Evolutionary conservation across 306 rosid genomes (phyloP).

Genomic region (Inga leiocalycina): DNA sequence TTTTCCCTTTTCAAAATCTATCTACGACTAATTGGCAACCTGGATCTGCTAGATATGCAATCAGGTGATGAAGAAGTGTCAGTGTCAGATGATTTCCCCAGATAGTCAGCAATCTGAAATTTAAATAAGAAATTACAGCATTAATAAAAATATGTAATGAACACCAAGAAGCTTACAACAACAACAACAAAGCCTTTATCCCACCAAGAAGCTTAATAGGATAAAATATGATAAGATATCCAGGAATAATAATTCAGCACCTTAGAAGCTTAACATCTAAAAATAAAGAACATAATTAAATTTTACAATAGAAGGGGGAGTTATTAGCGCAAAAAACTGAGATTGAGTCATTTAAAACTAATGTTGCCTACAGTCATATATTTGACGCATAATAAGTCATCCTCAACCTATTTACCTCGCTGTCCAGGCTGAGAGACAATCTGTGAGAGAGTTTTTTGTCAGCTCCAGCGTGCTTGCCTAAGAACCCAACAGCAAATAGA

Average conservation of each 20-base stretch:
- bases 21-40: constrained; percentile 54
- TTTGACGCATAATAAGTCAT: neutral
- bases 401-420: constrained; percentile 60
- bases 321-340: neutral
- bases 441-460: constrained; percentile 91
- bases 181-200: no score
- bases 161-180: neutral
- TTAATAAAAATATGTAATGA: neutral
- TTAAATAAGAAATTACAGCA: constrained; percentile 10
- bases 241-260: neutral
- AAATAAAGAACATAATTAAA: neutral
- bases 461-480: constrained; percentile 92
- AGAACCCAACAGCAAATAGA: neutral
- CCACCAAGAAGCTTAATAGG: neutral
- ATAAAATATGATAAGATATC: neutral
- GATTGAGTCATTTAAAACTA: neutral
- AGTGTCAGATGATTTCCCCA: constrained; percentile 77
- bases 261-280: neutral
- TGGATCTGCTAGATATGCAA: constrained; percentile 62
- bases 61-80: constrained; percentile 81
- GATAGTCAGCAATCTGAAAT: constrained; percentile 78
- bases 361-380: neutral
- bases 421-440: constrained; percentile 85
- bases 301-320: neutral
- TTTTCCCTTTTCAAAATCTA: constrained; percentile 36